Conservation (phyloP, 1,284 basidiomycete genomes). For the Dichomitus squalens region DNA sequence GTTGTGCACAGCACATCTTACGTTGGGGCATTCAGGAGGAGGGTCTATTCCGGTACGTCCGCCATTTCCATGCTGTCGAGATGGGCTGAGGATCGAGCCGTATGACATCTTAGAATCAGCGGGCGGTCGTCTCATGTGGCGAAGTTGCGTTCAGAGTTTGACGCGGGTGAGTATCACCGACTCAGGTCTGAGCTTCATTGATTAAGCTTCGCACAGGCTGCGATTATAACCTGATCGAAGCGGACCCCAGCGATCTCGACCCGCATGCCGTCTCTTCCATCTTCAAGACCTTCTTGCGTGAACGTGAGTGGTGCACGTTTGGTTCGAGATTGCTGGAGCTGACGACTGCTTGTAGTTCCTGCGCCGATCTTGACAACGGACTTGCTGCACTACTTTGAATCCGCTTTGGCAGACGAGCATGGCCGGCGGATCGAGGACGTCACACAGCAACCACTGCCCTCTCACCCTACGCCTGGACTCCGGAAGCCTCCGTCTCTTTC, state of each 20-base stretch:
- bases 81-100: neutral
- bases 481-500: slow-evolving; percentile 79
- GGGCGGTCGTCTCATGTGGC: slow-evolving; percentile 77
- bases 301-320: slow-evolving; percentile 54
- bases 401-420: slow-evolving; percentile 62
- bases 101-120: slow-evolving; percentile 56
- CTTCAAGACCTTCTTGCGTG: slow-evolving; percentile 80
- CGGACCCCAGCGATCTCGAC: slow-evolving; percentile 82
- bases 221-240: slow-evolving; percentile 79
- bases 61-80: neutral
- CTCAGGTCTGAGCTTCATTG: neutral
- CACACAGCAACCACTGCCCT: slow-evolving; percentile 29
- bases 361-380: slow-evolving; percentile 76
- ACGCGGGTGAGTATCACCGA: slow-evolving; percentile 54
- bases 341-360: slow-evolving; percentile 58
- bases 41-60: slow-evolving; percentile 75
- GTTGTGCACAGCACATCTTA: slow-evolving; percentile 80
- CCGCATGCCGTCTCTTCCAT: slow-evolving; percentile 90
- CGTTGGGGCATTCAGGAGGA: slow-evolving; percentile 84
- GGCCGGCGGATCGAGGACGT: slow-evolving; percentile 15
- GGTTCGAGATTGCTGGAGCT: slow-evolving; percentile 5
- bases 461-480: slow-evolving; percentile 45
- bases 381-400: slow-evolving; percentile 76
- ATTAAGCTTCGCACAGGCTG: slow-evolving; percentile 35
- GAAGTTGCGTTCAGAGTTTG: slow-evolving; percentile 80